Evolutionary conservation across 2,329 filamentous ascomycete genomes (phyloP).

Genomic region (Fusarium sororula): DNA sequence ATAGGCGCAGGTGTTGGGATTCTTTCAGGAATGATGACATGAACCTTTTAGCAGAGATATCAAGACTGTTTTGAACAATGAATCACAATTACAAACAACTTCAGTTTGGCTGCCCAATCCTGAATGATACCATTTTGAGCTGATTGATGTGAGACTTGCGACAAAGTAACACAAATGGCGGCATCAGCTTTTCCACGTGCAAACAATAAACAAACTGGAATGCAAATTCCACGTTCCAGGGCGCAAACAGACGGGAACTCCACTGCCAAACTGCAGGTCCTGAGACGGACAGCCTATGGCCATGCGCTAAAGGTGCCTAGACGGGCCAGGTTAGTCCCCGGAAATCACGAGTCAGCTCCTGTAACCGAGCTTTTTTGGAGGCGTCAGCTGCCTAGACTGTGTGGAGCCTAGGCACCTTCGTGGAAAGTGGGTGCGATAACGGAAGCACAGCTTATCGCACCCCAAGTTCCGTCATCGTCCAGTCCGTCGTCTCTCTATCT

Average conservation of each 20-base stretch:
- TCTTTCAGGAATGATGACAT: slow-evolving; percentile 12
- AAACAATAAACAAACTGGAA: neutral
- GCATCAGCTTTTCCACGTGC: slow-evolving; percentile 23
- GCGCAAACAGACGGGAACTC: neutral
- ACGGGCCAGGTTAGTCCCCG: slow-evolving; percentile 4
- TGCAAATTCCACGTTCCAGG: slow-evolving; percentile 3
- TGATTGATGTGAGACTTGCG: neutral
- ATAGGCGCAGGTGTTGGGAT: neutral
- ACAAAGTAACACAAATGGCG: slow-evolving; percentile 1
- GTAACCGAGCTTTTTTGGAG: slow-evolving; percentile 2
- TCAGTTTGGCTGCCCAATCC: neutral
- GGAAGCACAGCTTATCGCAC: slow-evolving; percentile 36
- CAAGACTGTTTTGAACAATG: slow-evolving; percentile 25
- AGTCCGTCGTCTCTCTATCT: neutral
- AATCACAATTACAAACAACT: neutral
- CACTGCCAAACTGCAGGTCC: neutral
- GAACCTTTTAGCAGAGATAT: slow-evolving; percentile 14
- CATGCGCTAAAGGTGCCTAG: slow-evolving; percentile 1
- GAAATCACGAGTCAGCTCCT: slow-evolving; percentile 23
- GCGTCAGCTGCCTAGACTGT: slow-evolving; percentile 32
- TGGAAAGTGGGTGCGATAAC: slow-evolving; percentile 27
- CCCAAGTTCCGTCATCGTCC: slow-evolving; percentile 30
- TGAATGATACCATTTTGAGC: neutral
- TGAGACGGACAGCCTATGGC: neutral
- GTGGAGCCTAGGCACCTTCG: neutral